These are phyloP conservation scores for Boletus eberwhitei DNA, from an alignment of 768 basidiomycete genomes.

Conservation along the genomic window DNA sequence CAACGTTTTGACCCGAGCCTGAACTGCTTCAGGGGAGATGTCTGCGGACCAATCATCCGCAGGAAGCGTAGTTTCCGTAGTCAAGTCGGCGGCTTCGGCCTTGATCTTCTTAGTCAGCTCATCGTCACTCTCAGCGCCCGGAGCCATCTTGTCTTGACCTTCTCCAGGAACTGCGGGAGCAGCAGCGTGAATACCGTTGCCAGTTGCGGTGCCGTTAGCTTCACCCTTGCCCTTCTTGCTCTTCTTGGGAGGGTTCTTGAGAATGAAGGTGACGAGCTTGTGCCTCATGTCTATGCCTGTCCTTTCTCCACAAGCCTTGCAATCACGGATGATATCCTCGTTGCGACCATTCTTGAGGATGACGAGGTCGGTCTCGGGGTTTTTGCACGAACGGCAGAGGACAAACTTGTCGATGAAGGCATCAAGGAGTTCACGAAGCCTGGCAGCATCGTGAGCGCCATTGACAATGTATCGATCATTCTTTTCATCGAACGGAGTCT, in stretches of 20 bases:
- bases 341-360: constrained; percentile 76
- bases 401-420: constrained; percentile 98
- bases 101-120: constrained; percentile 89
- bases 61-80: constrained; percentile 53
- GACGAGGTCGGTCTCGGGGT: constrained; percentile 95
- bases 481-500: constrained; percentile 94
- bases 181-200: constrained; percentile 41
- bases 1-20: constrained; percentile 72
- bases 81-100: constrained; percentile 79
- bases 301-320: constrained; percentile 96
- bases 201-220: constrained; percentile 51
- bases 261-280: constrained; percentile 92
- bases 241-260: constrained; percentile 96
- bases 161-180: constrained; percentile 40
- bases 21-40: constrained; percentile 85
- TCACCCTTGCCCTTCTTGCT: constrained; percentile 49
- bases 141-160: constrained; percentile 37
- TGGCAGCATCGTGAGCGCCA: constrained; percentile 87
- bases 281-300: constrained; percentile 94
- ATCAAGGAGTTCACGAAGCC: constrained; percentile 94
- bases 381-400: constrained; percentile 96
- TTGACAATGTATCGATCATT: constrained; percentile 99
- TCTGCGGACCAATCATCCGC: constrained; percentile 91
- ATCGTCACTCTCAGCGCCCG: constrained; percentile 76
- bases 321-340: constrained; percentile 91